Evolutionary conservation across 2,329 filamentous ascomycete genomes (phyloP).

Genomic region (Laburnicola sp.): DNA sequence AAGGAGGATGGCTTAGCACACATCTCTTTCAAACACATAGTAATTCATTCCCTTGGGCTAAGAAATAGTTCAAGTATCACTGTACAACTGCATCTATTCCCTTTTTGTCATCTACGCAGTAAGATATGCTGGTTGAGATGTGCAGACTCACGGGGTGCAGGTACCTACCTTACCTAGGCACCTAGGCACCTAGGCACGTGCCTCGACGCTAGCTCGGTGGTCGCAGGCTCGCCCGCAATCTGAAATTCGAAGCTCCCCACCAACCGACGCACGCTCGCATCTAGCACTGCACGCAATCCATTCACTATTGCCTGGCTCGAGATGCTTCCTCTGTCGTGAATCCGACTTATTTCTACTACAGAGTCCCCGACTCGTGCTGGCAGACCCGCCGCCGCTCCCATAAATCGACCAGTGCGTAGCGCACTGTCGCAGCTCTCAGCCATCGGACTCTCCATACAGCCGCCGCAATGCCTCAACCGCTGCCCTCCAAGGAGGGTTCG

Average conservation of each 20-base stretch:
- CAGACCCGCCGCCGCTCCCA: constrained; percentile 1
- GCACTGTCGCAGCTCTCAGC: constrained; percentile 6
- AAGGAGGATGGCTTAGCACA: not conserved
- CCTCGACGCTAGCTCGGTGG: constrained; percentile 27
- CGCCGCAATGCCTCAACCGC: constrained; percentile 67
- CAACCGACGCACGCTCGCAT: not conserved
- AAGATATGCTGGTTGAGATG: not conserved
- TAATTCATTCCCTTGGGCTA: too few species aligned
- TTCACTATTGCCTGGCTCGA: not conserved
- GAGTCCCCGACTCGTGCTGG: not conserved
- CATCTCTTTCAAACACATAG: too few species aligned
- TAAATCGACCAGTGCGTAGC: not conserved
- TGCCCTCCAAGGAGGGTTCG: constrained; percentile 85
- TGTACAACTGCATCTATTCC: too few species aligned
- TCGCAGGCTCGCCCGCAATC: constrained; percentile 21
- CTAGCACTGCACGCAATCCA: not conserved
- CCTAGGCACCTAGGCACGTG: constrained; percentile 8
- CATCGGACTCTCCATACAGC: constrained; percentile 10
- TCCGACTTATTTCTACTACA: not conserved
- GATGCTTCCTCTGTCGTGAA: constrained; percentile 2
- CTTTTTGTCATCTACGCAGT: not conserved
- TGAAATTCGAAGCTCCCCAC: constrained; percentile 41
- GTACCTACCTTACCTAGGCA: not conserved
- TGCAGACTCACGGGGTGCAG: not conserved
- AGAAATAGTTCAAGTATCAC: too few species aligned